phyloP scores from a whole-genome alignment of 2,329 filamentous ascomycete species.

The Colletotrichum trifolii region DNA sequence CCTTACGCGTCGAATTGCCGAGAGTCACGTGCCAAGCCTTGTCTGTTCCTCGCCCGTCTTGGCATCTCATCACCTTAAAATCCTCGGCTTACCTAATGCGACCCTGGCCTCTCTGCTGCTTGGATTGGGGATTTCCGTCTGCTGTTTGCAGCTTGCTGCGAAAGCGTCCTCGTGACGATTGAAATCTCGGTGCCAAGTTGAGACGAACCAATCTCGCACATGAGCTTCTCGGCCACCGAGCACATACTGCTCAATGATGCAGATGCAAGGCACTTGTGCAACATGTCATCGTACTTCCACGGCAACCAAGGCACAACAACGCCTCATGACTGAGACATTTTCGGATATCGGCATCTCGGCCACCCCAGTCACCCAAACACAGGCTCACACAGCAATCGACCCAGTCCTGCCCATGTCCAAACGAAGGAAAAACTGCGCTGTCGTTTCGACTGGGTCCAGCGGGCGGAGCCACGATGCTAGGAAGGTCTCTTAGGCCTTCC shows the following conservation, averaged over 20 bases:
- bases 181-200: neutral
- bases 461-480: conserved; percentile 1
- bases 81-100: conserved; percentile 23
- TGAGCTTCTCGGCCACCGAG: no score
- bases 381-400: neutral
- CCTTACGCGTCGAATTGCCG: conserved; percentile 30
- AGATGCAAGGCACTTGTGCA: no score
- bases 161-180: neutral
- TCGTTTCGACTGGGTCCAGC: conserved; percentile 2
- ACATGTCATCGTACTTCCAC: neutral
- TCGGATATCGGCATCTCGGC: conserved; percentile 31
- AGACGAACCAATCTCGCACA: neutral
- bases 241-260: no score
- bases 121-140: neutral
- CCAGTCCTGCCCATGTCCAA: neutral
- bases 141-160: neutral
- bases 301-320: conserved; percentile 9
- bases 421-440: neutral
- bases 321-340: conserved; percentile 8
- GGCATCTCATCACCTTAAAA: neutral
- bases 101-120: no score
- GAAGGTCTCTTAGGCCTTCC: neutral
- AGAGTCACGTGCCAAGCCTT: conserved; percentile 34
- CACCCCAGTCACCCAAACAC: conserved; percentile 8
- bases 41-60: conserved; percentile 1